Conservation (phyloP, 1,284 basidiomycete species). For the Coniferiporia weirii region DNA sequence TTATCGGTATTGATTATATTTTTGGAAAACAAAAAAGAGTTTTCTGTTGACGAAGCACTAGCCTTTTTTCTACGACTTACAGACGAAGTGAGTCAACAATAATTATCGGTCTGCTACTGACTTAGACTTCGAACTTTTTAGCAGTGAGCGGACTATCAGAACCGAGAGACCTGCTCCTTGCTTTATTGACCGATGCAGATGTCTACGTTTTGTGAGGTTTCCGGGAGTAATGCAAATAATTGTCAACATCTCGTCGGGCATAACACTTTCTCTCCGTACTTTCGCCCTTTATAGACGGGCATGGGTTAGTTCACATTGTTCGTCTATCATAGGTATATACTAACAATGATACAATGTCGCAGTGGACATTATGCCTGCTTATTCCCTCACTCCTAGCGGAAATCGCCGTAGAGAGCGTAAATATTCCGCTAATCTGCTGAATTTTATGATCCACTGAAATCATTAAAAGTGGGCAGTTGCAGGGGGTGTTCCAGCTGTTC, state of each 20-base stretch:
- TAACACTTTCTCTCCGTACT: conserved; percentile 14
- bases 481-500: neutral
- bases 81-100: conserved; percentile 1
- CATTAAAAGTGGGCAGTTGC: conserved; percentile 1
- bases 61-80: conserved; percentile 7
- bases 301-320: neutral
- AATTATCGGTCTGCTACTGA: neutral
- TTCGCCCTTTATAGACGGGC: conserved; percentile 14
- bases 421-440: neutral
- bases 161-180: neutral
- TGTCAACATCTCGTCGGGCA: conserved; percentile 13
- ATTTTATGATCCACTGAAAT: neutral
- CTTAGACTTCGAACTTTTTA: neutral
- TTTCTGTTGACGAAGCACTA: neutral
- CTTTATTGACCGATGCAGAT: neutral
- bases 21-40: neutral
- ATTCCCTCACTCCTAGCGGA: conserved; percentile 13
- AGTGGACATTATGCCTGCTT: conserved; percentile 12
- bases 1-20: neutral
- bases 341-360: neutral
- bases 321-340: neutral
- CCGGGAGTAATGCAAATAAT: conserved; percentile 17
- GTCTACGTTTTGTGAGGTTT: conserved; percentile 13
- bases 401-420: conserved; percentile 13
- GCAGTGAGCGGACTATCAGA: conserved; percentile 7